phyloP scores from a whole-genome alignment of 2,329 filamentous ascomycete species.

The Fusarium sp. region DNA sequence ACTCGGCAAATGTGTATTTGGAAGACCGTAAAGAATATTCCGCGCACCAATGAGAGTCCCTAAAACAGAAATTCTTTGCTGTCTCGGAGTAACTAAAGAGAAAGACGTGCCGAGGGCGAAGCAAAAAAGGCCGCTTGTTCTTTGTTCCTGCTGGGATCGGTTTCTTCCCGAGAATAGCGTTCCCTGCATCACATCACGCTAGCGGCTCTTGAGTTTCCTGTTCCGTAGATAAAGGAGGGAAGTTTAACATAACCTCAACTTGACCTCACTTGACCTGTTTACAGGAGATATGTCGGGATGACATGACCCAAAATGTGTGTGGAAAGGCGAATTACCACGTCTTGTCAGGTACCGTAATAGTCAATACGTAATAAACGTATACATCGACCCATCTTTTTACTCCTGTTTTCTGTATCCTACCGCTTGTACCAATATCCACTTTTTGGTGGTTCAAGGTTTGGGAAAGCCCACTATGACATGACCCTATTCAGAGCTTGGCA shows the following conservation, averaged over 20 bases:
- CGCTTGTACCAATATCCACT: not conserved
- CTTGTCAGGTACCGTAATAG: not conserved
- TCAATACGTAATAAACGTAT: not conserved
- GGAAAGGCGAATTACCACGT: not conserved
- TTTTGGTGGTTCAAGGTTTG: not conserved
- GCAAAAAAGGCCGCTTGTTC: not conserved
- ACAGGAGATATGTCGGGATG: not conserved
- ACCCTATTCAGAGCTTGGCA: slow-evolving; percentile 15
- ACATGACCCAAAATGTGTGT: not conserved
- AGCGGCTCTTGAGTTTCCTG: slow-evolving; percentile 5
- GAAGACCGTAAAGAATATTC: not conserved
- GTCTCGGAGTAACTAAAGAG: slow-evolving; percentile 3
- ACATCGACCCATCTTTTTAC: not conserved
- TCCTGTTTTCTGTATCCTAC: not conserved
- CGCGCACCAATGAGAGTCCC: not conserved
- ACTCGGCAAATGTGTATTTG: not conserved
- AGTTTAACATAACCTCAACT: not conserved
- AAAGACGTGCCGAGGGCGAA: not conserved
- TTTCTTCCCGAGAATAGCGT: slow-evolving; percentile 5
- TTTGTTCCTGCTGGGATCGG: slow-evolving; percentile 10
- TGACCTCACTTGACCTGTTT: too few species aligned
- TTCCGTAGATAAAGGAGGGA: not conserved
- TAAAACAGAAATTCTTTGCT: not conserved
- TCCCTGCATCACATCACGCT: slow-evolving; percentile 6
- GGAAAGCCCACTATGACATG: slow-evolving; percentile 12